Base-by-base conservation (phyloP, 495 filamentous ascomycete species). In the Hapsidospora chrysogenum region DNA sequence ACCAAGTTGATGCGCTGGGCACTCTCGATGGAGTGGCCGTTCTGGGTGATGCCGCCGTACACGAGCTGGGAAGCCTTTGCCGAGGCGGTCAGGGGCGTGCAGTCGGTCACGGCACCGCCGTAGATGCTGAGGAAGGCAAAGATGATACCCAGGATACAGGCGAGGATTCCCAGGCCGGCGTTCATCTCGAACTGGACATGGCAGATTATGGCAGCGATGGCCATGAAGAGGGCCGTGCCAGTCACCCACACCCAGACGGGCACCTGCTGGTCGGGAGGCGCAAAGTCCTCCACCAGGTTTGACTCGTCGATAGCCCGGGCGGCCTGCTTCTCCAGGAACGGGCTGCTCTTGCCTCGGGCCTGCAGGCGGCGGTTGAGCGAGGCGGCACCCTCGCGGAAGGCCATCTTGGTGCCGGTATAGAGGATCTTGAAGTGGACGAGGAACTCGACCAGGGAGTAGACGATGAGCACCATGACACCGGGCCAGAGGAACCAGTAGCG, bases 91-190 rank as follows among this genome's bases (percentile, higher is more conserved):
- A 79, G 53, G 4, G 76, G 76, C 0, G 70, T 75, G 40, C 66
- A 62, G 40, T 78, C 73, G 7, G 74, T 76, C 20, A 64, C 61
- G 20, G 67, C 73, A 11, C 67, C 67, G 47, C 70, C 69, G 49
- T 79, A 72, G 42, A 77, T 74, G 38, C 69, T 70, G 29, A 80
- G 54, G 58, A 79, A 80, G 10, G 73, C 69, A 51, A 79, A 79
- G 48, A 79, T 49, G 60, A 79, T 74, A 31, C 72, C 70, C 18
- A 80, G 54, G 19, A 79, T 23, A 41, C 69, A 58, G 17, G 74
- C 68, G 20, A 80, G 56, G 33, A 80, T 56, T 10, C 69, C 71
- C 37, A 73, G 52, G 25, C 74, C 74, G 4, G 70, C 59, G 38
- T 70, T 54, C 58, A 74, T 74, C 3, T 69, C 58, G 53, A 65